phyloP scores from a whole-genome alignment of 1,284 basidiomycete species.

The Ustilago crameri region DNA sequence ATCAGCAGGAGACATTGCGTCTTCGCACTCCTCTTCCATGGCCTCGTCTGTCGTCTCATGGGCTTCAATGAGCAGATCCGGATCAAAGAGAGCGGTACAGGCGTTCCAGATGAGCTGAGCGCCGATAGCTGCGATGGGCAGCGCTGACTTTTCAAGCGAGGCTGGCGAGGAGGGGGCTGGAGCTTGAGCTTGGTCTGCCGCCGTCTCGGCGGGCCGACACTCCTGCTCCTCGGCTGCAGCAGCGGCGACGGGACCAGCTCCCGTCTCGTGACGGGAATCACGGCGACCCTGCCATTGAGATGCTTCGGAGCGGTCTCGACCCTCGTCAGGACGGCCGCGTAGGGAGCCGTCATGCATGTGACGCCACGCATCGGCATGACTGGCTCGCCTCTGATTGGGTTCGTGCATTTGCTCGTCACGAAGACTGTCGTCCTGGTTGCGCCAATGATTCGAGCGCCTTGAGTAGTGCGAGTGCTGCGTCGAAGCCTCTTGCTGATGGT shows the following conservation, averaged over 20 bases:
- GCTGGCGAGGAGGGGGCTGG: constrained; percentile 58
- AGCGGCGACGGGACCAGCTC: not conserved
- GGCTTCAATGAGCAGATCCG: constrained; percentile 34
- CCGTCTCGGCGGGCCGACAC: constrained; percentile 1
- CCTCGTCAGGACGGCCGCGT: not conserved
- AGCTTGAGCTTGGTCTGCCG: constrained; percentile 18
- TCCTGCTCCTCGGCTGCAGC: constrained; percentile 6
- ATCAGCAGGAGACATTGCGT: constrained; percentile 30
- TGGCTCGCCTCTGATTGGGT: constrained; percentile 3
- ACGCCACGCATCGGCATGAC: constrained; percentile 13
- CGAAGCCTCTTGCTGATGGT: constrained; percentile 12
- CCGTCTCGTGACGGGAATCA: constrained; percentile 9
- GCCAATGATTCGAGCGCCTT: constrained; percentile 11
- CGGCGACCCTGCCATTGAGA: constrained; percentile 17
- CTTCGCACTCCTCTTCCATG: constrained; percentile 33
- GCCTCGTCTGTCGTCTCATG: constrained; percentile 38
- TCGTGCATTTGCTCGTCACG: constrained; percentile 8
- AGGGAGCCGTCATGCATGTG: constrained; percentile 6
- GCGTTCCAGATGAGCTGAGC: constrained; percentile 65
- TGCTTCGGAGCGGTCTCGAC: constrained; percentile 4
- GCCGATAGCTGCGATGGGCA: constrained; percentile 59
- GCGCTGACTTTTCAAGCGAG: constrained; percentile 58
- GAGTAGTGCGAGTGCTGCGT: constrained; percentile 10
- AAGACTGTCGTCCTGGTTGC: constrained; percentile 12
- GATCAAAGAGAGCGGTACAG: constrained; percentile 54